Evolutionary conservation across 2,329 filamentous ascomycete species (phyloP), one percentile per base, ranked within the genome.

Genomic region (Colletotrichum liaoningense): DNA sequence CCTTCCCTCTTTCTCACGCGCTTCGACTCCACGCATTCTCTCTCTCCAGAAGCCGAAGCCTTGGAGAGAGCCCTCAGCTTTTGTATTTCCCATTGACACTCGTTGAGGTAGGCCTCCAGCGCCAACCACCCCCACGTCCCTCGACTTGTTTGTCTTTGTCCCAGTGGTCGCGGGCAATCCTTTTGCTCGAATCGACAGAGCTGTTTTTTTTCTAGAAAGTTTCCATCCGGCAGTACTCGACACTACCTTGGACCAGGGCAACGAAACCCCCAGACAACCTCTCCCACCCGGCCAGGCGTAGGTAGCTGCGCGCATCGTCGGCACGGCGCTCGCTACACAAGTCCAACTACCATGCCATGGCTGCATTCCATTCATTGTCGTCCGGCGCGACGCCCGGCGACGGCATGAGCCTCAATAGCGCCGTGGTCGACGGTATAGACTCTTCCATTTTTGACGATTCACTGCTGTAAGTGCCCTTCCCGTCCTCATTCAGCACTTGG

Each of bases 311-410:
- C 69, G 74, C 60, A 59, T 63, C 46, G 74, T 66, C 73, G 73
- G 74, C 72, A 49, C 76, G 76, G 79, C 74, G 72, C 73, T 65
- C 63, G 60, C 70, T 64, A 35, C 59, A 35, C 69, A 74, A 76
- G 77, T 77, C 78, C 76, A 76, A 49, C 42, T 49, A 83, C 80
- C 77, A 89, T 88, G 87, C 84, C 79, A 91, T 91, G 89, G 87
- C 88, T 77, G 84, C 85, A 78, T 91, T 86, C 84, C 90, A 89
- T 81, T 84, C 88, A 79, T 87, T 90, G 84, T 81, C 84, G 76
- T 82, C 85, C 75, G 81, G 83, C 80, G 79, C 84, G 77, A 82
- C 84, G 63, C 80, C 83, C 75, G 83, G 80, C 79, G 86, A 89
- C 76, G 79, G 81, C 75, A 85, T 89, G 81, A 81, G 81, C 75